Percentiles rank a stretch among this genome's conserved stretches.
Evolutionary conservation across 345 rosid species (phyloP).

Genomic region (Syzygium grande): DNA sequence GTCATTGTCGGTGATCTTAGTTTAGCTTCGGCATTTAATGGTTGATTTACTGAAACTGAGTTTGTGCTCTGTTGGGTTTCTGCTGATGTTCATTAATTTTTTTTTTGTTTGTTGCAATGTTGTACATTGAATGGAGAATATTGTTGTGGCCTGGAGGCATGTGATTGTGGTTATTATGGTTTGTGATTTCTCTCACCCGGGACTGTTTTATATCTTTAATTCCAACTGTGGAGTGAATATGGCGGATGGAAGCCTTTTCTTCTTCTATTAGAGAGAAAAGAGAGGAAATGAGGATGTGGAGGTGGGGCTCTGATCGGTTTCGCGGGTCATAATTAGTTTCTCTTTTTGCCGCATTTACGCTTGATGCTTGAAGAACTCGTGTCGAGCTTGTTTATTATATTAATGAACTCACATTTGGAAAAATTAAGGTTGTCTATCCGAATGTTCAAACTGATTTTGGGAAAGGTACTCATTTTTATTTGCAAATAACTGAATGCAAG

Average conservation of each 20-base stretch:
- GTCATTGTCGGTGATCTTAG: background rate
- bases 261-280: background rate
- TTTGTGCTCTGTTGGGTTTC: background rate
- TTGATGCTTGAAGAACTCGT: background rate
- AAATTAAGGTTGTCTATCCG: background rate
- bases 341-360: background rate
- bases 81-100: background rate
- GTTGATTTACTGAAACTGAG: background rate
- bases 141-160: background rate
- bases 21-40: background rate
- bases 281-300: background rate
- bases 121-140: background rate
- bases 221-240: background rate
- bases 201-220: background rate
- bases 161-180: background rate
- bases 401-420: background rate
- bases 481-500: background rate
- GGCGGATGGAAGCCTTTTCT: background rate
- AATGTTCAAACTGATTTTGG: background rate
- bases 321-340: background rate
- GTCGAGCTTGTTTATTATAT: background rate
- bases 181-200: background rate
- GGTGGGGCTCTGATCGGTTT: background rate
- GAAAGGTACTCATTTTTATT: background rate
- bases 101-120: background rate